These are phyloP conservation scores for Pterocarpus santalinus DNA, from an alignment of 306 rosid species.

Conservation along the genomic window DNA sequence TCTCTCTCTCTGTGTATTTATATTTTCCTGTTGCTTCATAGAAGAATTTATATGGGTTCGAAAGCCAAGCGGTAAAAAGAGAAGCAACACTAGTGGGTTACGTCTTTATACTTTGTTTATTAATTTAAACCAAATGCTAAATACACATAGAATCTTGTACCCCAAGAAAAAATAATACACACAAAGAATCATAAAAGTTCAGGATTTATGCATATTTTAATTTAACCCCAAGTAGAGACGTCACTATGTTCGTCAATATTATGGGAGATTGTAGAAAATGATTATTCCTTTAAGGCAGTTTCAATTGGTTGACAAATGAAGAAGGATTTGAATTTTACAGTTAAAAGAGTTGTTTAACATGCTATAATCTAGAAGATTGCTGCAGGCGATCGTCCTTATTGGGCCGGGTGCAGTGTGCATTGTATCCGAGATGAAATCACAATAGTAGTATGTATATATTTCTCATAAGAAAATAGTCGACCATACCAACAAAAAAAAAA, in stretches of 20 bases:
- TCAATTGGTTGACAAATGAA: conserved; percentile 26
- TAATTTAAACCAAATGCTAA: conserved; percentile 30
- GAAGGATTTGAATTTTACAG: conserved; percentile 11
- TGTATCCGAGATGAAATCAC: no score
- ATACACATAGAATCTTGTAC: conserved; percentile 28
- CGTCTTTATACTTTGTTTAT: neutral
- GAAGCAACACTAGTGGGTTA: conserved; percentile 45
- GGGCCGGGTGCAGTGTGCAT: conserved; percentile 13
- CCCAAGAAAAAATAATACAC: no score
- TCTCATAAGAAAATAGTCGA: no score
- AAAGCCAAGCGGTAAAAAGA: neutral
- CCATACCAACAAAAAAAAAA: no score
- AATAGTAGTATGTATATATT: no score
- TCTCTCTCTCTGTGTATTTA: neutral
- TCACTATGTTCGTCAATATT: conserved; percentile 48
- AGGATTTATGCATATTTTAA: conserved; percentile 1
- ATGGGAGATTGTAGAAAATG: conserved; percentile 16
- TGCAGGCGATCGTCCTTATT: neutral
- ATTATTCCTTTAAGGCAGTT: conserved; percentile 12
- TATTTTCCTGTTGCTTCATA: neutral
- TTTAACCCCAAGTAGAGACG: conserved; percentile 35
- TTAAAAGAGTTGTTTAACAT: conserved; percentile 20
- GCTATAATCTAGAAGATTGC: conserved; percentile 19
- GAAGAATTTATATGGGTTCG: no score
- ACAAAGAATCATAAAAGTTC: neutral